Percentiles rank a stretch among this genome's conserved stretches.
Evolutionary conservation across 2,329 filamentous ascomycete species (phyloP).

Genomic region (Aspergillus fumigatus): DNA sequence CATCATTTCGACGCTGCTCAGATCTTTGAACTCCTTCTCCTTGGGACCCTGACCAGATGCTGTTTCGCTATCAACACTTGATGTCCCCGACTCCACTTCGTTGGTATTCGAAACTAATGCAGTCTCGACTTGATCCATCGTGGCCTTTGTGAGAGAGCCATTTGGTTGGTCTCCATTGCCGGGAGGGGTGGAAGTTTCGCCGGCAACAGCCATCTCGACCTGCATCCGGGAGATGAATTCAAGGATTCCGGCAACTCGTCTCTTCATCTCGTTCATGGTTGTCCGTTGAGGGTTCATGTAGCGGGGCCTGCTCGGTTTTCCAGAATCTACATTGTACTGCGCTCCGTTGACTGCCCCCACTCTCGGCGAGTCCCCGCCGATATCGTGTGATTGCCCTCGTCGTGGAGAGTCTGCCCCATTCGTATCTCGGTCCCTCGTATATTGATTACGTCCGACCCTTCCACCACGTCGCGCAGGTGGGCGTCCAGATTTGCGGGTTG

Average conservation of each 20-base stretch:
- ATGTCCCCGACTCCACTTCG: constrained; percentile 23
- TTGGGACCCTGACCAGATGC: constrained; percentile 20
- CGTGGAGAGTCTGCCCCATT: constrained; percentile 45
- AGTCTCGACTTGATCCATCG: constrained; percentile 33
- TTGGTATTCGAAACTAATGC: constrained; percentile 22
- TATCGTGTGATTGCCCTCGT: constrained; percentile 37
- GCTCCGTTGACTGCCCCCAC: constrained; percentile 36
- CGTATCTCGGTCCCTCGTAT: constrained; percentile 70
- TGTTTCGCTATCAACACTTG: constrained; percentile 23
- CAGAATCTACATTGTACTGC: constrained; percentile 54
- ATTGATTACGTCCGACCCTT: constrained; percentile 71
- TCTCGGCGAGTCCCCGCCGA: constrained; percentile 35
- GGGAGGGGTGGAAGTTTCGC: constrained; percentile 43
- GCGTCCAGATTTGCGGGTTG: constrained; percentile 58
- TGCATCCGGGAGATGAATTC: constrained; percentile 89
- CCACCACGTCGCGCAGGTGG: constrained; percentile 61
- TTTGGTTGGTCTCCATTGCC: constrained; percentile 33
- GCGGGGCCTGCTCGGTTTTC: constrained; percentile 57
- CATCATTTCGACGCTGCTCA: constrained; percentile 87
- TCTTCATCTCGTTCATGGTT: constrained; percentile 83
- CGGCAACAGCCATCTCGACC: constrained; percentile 69
- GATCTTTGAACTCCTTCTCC: constrained; percentile 62
- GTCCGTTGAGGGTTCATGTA: constrained; percentile 55
- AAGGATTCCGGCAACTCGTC: constrained; percentile 75
- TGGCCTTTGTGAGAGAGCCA: constrained; percentile 28